Percentiles rank a stretch among this genome's conserved stretches.
Evolutionary conservation across 1,284 basidiomycete species (phyloP).

Genomic region (Papiliotrema fonsecae): DNA sequence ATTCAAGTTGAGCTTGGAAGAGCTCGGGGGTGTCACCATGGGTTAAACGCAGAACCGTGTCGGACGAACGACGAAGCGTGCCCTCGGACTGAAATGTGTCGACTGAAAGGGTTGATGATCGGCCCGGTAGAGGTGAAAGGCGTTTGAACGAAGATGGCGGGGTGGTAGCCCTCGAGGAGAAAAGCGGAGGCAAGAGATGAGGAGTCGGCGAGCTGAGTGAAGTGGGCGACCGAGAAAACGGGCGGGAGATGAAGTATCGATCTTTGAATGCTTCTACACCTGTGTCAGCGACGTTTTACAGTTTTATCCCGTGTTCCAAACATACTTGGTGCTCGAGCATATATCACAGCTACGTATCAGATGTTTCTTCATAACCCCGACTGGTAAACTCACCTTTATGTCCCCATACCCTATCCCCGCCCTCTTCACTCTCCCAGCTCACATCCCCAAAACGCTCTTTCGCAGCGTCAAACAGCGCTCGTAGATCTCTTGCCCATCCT

Average conservation of each 20-base stretch:
- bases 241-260: slow-evolving; percentile 59
- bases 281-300: not conserved
- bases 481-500: slow-evolving; percentile 73
- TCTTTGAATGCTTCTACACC: slow-evolving; percentile 62
- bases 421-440: slow-evolving; percentile 69
- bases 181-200: slow-evolving; percentile 14
- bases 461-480: slow-evolving; percentile 67
- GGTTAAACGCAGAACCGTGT: slow-evolving; percentile 47
- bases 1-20: slow-evolving; percentile 78
- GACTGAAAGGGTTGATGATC: slow-evolving; percentile 23
- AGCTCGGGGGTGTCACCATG: slow-evolving; percentile 67
- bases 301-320: slow-evolving; percentile 12
- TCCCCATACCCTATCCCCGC: slow-evolving; percentile 48
- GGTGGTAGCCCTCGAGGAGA: slow-evolving; percentile 7
- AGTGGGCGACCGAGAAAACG: slow-evolving; percentile 42
- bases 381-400: slow-evolving; percentile 37
- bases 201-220: slow-evolving; percentile 15
- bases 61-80: slow-evolving; percentile 20
- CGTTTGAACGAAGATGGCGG: slow-evolving; percentile 15
- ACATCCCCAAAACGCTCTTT: slow-evolving; percentile 89
- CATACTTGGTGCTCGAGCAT: slow-evolving; percentile 73
- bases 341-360: slow-evolving; percentile 68
- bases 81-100: slow-evolving; percentile 19
- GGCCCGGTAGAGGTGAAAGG: slow-evolving; percentile 2
- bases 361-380: not conserved